Evolutionary conservation across 1,284 basidiomycete species (phyloP), one percentile per base, ranked within the genome.

Genomic region (Pisolithus thermaeus): DNA sequence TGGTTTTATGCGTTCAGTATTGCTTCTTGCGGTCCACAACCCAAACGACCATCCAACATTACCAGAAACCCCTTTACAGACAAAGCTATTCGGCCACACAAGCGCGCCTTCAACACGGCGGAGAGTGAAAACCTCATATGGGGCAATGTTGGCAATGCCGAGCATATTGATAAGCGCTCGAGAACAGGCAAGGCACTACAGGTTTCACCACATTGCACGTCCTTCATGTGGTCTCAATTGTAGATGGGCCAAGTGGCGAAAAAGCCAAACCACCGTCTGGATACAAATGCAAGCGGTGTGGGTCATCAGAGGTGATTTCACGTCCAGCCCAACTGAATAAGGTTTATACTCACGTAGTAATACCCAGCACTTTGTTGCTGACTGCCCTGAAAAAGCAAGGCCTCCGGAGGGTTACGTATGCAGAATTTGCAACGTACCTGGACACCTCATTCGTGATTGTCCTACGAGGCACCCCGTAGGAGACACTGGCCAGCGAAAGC

Each of bases 391-490:
- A 43, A 72, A 83, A 46, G 72, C 70, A 18, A 87, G 84, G 61
- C 90, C 90, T 4, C 85, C 88, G 25, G 89, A 91, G 57, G 80
- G 81, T 36, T 95, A 95, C 62, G 67, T 92, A n/a, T 95, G 92
- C 73, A 89, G 78, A 63, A 80, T 92, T 23, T 95, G 92, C 62
- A 79, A 83, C 50, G 78, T 76, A 82, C 71, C 84, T 30, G 92
- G 88, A 36, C 92, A 94, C 66, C 81, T 90, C 59, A 79, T 94
- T 49, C 87, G 89, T 35, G 90, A 94, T 61, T 95, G 92, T 67
- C 91, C 92, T 0, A 83, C 84, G n/a, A 81, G 79, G 64, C 77
- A 89, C 57, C 81, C 81, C 12, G 73, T 80, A 4, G 88, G 85
- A 3, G 87, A 90, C 60, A 89, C 87, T 0, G 85, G 87, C 11